Evolutionary conservation across 2,329 filamentous ascomycete genomes (phyloP).

Genomic region (Stenocarpella maydis): DNA sequence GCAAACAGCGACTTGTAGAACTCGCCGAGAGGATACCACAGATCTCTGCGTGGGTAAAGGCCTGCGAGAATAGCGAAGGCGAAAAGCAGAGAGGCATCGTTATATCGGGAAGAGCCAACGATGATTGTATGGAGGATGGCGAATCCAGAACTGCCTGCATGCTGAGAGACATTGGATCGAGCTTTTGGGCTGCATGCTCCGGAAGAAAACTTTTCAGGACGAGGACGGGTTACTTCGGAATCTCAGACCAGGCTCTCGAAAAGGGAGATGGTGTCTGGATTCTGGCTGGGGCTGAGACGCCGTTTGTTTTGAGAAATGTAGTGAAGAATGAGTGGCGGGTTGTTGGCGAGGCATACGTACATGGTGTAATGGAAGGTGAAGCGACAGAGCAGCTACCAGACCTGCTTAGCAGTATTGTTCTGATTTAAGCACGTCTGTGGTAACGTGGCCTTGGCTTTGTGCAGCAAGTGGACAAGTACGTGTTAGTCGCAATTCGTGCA

Average conservation of each 20-base stretch:
- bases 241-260: neutral
- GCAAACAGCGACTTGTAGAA: neutral
- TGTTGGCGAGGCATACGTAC: slow-evolving; percentile 1
- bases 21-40: neutral
- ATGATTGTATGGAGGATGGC: neutral
- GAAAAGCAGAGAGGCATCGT: neutral
- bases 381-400: neutral
- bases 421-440: neutral
- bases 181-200: slow-evolving; percentile 5
- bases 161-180: neutral
- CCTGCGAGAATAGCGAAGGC: neutral
- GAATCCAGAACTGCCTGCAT: neutral
- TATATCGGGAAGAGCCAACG: neutral
- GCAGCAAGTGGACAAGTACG: too few relatives aligned
- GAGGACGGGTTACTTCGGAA: neutral
- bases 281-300: neutral
- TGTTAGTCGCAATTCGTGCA: too few relatives aligned
- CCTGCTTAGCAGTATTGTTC: neutral
- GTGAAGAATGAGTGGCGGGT: neutral
- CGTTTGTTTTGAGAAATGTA: neutral
- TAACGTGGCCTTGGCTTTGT: too few relatives aligned
- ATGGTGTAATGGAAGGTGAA: slow-evolving; percentile 2
- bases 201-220: neutral
- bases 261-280: neutral
- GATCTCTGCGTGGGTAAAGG: neutral